These are phyloP conservation scores for Raffaelea albimanens DNA, from an alignment of 2,329 filamentous ascomycete genomes.

Conservation along the genomic window DNA sequence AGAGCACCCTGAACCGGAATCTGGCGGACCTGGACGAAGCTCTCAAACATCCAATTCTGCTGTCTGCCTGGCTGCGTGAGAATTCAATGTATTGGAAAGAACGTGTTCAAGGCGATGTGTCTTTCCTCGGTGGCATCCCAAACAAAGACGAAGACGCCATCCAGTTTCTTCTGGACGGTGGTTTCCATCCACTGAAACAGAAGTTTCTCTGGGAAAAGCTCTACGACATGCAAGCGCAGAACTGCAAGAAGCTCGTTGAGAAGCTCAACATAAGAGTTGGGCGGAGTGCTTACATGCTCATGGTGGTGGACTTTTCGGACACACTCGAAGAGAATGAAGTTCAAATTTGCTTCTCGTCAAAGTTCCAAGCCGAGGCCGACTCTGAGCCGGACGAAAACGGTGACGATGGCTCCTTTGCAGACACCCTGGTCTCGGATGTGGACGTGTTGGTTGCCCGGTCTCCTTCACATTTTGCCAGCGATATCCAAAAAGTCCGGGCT, in stretches of 20 bases:
- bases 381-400: constrained; percentile 31
- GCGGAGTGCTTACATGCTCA: constrained; percentile 52
- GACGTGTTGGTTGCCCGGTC: constrained; percentile 60
- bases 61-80: constrained; percentile 45
- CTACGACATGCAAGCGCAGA: constrained; percentile 35
- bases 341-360: constrained; percentile 57
- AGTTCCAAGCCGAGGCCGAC: constrained; percentile 43
- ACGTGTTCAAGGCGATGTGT: constrained; percentile 28
- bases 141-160: constrained; percentile 39
- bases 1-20: constrained; percentile 38
- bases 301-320: constrained; percentile 58
- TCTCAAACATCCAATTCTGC: constrained; percentile 36
- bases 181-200: constrained; percentile 44
- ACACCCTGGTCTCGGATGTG: constrained; percentile 42
- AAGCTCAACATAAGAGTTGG: constrained; percentile 53
- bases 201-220: constrained; percentile 39
- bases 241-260: constrained; percentile 42
- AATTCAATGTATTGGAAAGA: constrained; percentile 25
- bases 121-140: constrained; percentile 42
- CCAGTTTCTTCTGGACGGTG: constrained; percentile 45
- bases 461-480: constrained; percentile 59
- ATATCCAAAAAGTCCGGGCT: constrained; percentile 59
- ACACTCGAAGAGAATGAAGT: constrained; percentile 56
- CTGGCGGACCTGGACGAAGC: constrained; percentile 41
- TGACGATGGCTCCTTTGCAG: constrained; percentile 35